Evolutionary conservation across 129 eudicot species (phyloP), one percentile per base, ranked within the genome.

Genomic region (Smallanthus sonchifolius): DNA sequence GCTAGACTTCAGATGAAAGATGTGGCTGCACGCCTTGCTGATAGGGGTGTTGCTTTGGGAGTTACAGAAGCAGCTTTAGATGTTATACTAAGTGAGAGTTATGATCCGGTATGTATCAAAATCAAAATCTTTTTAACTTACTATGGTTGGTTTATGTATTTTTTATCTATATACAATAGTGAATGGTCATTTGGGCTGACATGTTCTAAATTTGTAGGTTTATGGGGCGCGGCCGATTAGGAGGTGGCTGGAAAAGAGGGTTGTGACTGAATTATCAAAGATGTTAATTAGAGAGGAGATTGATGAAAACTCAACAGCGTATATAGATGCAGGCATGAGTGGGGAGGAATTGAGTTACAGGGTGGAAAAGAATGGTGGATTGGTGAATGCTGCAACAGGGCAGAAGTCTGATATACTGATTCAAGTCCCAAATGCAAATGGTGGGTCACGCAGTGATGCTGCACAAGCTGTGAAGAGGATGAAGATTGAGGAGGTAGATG

Each of bases 211-310:
- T 8, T 24, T 3, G 36, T 52, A 92, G 98, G 97, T 91, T 0
- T 94, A 88, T 80, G 99, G 99, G 61, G 99, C 99, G 13, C 83
- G 99, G 17, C 99, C 99, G 0, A 91, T 94, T 10, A 91, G 99
- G 83, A 88, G 98, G 24, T 94, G 98, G 98, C 64, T 94, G 72
- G 98, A 94, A 75, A 88, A 72, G 59, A 85, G 83, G 77, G 99
- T 94, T 9, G 99, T 94, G 57, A 94, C 99, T 0, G 96, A 94
- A 72, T 19, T 94, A 17, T 94, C 99, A 0, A 94, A 77, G 65
- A 94, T 94, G 99, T 87, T 94, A 3, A 80, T 94, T 2, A 76
- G 60, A 48, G 99, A 80, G 17, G 93, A 85, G 68, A 94, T 94
- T 19, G 99, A 94, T 30, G 99, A 94, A 75, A 94, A 94, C 61